Base-by-base conservation (phyloP, 495 filamentous ascomycete species). In the Bacidia gigantensis region DNA sequence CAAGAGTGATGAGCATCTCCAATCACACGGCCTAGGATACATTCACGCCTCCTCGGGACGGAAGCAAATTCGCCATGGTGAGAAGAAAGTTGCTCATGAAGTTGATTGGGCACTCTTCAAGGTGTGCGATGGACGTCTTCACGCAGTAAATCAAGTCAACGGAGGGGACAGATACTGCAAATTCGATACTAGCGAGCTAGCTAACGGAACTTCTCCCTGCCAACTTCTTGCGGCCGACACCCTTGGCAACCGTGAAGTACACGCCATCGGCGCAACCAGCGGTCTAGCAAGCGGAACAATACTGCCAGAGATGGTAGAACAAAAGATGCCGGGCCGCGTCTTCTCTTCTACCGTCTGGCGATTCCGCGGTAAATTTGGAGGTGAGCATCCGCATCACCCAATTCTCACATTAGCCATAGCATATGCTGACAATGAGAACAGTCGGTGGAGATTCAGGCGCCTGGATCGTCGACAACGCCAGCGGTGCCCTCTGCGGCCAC, bases 41-140 rank as follows among this genome's bases (percentile, higher is more conserved):
- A 71, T 96, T 25, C 84, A 93, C 53, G 90, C 89, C 17, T 94
- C 87, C 1, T 93, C 87, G 17, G 90, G 90, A 9, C 79, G 95
- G 50, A 76, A 86, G 17, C 79, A 92, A 2, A 81, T 81, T 58
- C 72, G 65, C 51, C 70, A 78, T 23, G 69, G 79, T 40, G 77
- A 77, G 3, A 68, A 79, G 39, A 77, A 77, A 5, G 65, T 89
- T 11, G 74, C 84, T 12, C 90, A 97, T 59, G 90, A 97, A 63
- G 89, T 97, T 54, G 90, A 97, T 63, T 97, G 90, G 90, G 89
- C 89, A 0, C 68, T 97, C 10, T 86, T 97, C 54, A 83, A 89
- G 61, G 83, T 97, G 47, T 67, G 82, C 18, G 70, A 81, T 7
- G 73, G 80, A 17, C 79, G 90, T 11, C 69, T 80, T 49, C 83